Base-by-base conservation (phyloP, 805 yeast genomes). In the Huiozyma sinensis region DNA sequence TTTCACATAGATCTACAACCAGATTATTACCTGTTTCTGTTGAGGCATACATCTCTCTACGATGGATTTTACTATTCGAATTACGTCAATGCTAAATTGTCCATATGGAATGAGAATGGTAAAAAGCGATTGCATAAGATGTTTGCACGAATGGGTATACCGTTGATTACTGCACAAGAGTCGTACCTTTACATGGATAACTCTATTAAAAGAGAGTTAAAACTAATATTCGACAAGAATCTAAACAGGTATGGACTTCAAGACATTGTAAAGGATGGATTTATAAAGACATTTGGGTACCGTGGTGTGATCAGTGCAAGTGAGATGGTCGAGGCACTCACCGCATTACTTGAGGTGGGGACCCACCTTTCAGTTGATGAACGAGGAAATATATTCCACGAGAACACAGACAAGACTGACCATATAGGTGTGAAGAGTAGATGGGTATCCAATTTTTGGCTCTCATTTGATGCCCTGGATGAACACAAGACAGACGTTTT, bases 111-210 rank as follows among this genome's bases (percentile, higher is more conserved):
- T 31, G 95, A 86, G 56, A 89, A 83, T 46, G 98, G 99, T 6
- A 75, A 81, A 51, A 87, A 85, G 57, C 75, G 79, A 50, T 67
- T 92, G 41, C 95, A 89, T 58, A 87, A 88, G 54, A 73, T 92
- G 76, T 86, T 92, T 66, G 98, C 98, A 1, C 77, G 83, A 53
- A 92, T 94, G 96, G 98, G 98, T 6, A 82, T 92, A 6, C 81
- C 96, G 0, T 68, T 92, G 40, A 81, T 78, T 6, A 80, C 82
- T n/a, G 92, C 97, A 0, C 83, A 81, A 55, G 95, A 92, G 61
- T 79, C 79, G 44, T 92, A 97, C 97, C 71, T 82, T 28, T 94
- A 90, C 60, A 77, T 90, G 80, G 92, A 87, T 58, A 76, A 84
- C 34, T 72, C 73, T 7, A 69, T 90, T 42, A 94, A 92, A 60